Base-by-base conservation (phyloP, 2,329 filamentous ascomycete genomes). In the Purpureocillium lavendulum region DNA sequence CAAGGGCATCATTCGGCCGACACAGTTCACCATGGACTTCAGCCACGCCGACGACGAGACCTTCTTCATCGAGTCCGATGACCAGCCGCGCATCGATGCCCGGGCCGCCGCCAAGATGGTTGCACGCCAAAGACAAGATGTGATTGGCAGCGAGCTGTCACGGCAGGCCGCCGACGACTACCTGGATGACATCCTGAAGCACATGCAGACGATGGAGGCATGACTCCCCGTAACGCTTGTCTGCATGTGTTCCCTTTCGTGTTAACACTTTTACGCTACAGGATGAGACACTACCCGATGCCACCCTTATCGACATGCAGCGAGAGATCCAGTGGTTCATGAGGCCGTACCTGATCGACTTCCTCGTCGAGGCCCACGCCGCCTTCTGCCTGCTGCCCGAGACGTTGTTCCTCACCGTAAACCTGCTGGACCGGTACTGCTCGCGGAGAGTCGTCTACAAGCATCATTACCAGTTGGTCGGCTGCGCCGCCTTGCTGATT, bases 301-400 rank as follows among this genome's bases (percentile, higher is more conserved):
- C 94, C 60, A 90, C 90, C 62, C 88, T 94, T 29, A 98, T 98
- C 61, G 92, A 98, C 62, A 96, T 97, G 65, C 92, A 98, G 66
- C 88, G 89, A 49, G 92, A 98, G 73, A 97, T 98, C 47, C 88
- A 97, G 61, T 98, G 92, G 92, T 97, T 94, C 67, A 98, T 98
- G 92, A 75, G 92, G 54, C 92, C 92, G 1, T 97, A 96, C 63
- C 81, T 98, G 29, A 85, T 98, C 59, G 92, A 98, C 69, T 98
- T 98, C 67, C 77, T 98, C 50, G 84, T 97, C 54, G 92, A 98
- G 74, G 92, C 90, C 37, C 92, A 98, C 58, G 84, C 87, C 49
- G 90, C 90, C 45, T 98, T 97, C 66, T 84, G 87, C 52, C 76
- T 98, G 10, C 76, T 97, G 11, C 90, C 92, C 31, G 88, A 96